These are phyloP conservation scores for Boletus tomentosulus DNA, from an alignment of 768 basidiomycete species.

Conservation along the genomic window DNA sequence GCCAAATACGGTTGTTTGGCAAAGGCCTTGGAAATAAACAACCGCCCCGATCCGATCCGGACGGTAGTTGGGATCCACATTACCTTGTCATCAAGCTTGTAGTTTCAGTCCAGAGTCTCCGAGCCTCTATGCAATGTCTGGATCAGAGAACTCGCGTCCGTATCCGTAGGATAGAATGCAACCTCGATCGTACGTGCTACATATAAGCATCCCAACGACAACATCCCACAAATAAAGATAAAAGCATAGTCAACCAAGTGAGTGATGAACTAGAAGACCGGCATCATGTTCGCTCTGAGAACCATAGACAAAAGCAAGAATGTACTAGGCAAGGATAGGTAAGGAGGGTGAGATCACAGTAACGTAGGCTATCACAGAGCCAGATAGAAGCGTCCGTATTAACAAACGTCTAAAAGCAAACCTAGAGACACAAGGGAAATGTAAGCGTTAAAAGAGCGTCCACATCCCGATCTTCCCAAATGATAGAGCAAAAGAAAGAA, in stretches of 20 bases:
- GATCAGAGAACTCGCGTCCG: no score
- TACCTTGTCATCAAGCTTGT: background rate
- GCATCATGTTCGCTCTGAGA: background rate
- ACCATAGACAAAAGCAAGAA: background rate
- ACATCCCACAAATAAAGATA: background rate
- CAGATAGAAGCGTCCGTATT: slow-evolving; percentile 5
- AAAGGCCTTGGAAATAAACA: background rate
- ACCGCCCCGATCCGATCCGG: no score
- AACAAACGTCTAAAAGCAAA: slow-evolving; percentile 2
- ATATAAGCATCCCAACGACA: background rate
- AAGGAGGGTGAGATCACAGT: slow-evolving; percentile 3
- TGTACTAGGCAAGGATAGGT: background rate
- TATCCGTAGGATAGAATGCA: background rate
- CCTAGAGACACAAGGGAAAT: background rate
- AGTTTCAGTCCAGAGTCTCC: no score
- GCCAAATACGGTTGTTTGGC: background rate
- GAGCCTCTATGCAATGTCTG: no score
- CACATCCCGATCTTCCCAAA: background rate
- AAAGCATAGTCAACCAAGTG: background rate
- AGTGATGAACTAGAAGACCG: background rate
- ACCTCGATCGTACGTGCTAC: background rate
- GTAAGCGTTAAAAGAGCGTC: slow-evolving; percentile 9
- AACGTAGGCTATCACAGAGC: background rate
- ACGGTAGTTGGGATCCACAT: no score
- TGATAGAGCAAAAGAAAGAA: background rate